These are phyloP conservation scores for Crithidia bombi DNA, from an alignment of 208 protist species.

Conservation along the genomic window DNA sequence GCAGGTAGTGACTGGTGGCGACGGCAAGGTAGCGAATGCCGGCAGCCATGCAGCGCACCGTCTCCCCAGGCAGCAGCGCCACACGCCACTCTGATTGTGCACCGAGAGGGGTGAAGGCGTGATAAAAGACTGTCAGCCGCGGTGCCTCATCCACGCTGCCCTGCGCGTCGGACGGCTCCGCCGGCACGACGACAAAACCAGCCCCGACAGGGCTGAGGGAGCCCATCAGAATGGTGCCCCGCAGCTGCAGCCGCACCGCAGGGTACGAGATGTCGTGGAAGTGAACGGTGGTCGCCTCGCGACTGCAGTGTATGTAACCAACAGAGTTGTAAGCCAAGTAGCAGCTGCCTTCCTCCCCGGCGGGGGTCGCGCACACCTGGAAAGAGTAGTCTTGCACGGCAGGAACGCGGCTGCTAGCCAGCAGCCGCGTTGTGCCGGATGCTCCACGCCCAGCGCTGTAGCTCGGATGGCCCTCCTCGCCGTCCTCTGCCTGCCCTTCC, in stretches of 20 bases:
- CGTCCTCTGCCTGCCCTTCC: conserved; percentile 15
- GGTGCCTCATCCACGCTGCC: conserved; percentile 48
- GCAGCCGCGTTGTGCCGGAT: neutral
- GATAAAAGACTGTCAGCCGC: conserved; percentile 70
- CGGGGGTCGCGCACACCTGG: conserved; percentile 80
- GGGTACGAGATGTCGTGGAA: conserved; percentile 85
- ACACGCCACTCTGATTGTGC: conserved; percentile 85
- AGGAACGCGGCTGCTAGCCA: neutral
- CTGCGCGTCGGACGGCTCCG: conserved; percentile 34
- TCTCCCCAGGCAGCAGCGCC: conserved; percentile 65
- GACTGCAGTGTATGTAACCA: conserved; percentile 73
- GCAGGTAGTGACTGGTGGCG: conserved; percentile 79
- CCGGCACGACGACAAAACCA: conserved; percentile 61
- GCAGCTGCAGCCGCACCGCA: conserved; percentile 63
- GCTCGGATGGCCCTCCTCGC: conserved; percentile 15
- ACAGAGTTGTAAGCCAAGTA: conserved; percentile 90
- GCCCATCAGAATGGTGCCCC: conserved; percentile 74
- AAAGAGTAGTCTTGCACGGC: conserved; percentile 71
- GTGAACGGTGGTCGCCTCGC: conserved; percentile 67
- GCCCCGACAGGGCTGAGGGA: conserved; percentile 78
- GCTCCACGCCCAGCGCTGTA: neutral
- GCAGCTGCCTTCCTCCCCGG: conserved; percentile 67
- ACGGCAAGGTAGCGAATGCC: conserved; percentile 79
- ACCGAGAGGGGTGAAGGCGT: conserved; percentile 77
- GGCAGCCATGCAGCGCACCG: conserved; percentile 78